Evolutionary conservation across 768 basidiomycete genomes (phyloP), one percentile per base, ranked within the genome.

Genomic region (Boletus rubropictus): DNA sequence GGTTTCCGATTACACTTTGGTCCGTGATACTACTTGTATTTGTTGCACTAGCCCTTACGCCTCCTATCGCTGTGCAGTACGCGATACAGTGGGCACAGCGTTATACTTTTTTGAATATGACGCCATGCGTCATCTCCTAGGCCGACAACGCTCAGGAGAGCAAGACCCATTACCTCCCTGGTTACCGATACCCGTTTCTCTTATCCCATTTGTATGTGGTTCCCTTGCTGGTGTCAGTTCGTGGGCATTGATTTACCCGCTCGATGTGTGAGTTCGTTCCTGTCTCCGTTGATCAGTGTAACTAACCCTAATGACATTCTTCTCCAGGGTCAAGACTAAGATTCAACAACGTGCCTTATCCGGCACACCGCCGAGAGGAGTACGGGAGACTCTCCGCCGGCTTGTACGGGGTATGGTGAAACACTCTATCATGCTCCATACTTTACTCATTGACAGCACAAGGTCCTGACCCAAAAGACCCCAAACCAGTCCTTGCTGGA

Each of bases 21-120:
- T 88, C 46, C 54, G 83, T 65, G 38, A 17, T 33, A n/a, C 46
- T 25, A 35, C 12, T 46, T 5, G 29, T 43, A 14, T 15, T 25
- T 20, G 10, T 42, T 38, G 28, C 21, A 22, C 31, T 59, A 21
- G n/a, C 5, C 32, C 33, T 20, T 4, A 51, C 17, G 5, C 25
- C 39, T 52, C 49, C 43, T 48, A 40, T 45, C 27, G 15, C 44
- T 9, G 42, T 52, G 29, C 58, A 91, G 88, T 91, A 43, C 84
- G 93, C 48, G 93, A 97, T 65, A 94, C 90, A 22, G 66, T 79
- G 38, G 93, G 92, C 39, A 95, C 94, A 11, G 86, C 85, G 5
- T 72, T 96, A 17, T 97, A 97, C 64, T 97, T 97, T 65, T 76
- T 90, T 29, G 91, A 94, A 62, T 96, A 97, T 62, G 93, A 97